Evolutionary conservation across 148 eudicot genomes (phyloP).

Genomic region (Simmondsia chinensis): DNA sequence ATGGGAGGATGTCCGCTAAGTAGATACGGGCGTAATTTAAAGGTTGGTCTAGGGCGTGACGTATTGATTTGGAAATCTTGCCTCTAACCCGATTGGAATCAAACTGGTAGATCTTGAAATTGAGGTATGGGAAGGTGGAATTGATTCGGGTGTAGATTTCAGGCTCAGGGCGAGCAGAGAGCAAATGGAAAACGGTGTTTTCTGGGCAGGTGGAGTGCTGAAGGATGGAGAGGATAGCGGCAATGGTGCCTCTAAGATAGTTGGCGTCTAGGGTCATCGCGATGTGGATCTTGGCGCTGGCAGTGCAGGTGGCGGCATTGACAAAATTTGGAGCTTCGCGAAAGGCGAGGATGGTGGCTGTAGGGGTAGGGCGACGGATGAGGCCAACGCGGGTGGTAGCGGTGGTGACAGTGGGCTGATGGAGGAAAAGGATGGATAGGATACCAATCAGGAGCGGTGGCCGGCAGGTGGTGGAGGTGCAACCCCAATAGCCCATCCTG

Average conservation of each 20-base stretch:
- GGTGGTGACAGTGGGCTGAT: conserved; percentile 11
- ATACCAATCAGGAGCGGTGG: conserved; percentile 25
- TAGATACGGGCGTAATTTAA: conserved; percentile 44
- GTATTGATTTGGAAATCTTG: conserved; percentile 42
- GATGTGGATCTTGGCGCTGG: conserved; percentile 15
- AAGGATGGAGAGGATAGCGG: conserved; percentile 35
- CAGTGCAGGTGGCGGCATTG: conserved; percentile 21
- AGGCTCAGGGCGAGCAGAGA: conserved; percentile 24
- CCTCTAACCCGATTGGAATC: conserved; percentile 33
- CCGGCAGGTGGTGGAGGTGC: no score
- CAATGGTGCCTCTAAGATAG: conserved; percentile 41
- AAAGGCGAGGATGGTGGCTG: conserved; percentile 25
- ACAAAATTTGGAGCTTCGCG: conserved; percentile 39
- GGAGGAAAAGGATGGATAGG: conserved; percentile 30
- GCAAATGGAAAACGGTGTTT: conserved; percentile 38
- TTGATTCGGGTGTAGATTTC: conserved; percentile 18
- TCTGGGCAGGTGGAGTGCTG: conserved; percentile 52
- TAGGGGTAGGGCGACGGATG: conserved; percentile 10
- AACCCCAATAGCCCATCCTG: conserved; percentile 32
- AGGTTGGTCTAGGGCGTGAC: conserved; percentile 50
- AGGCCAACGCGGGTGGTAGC: conserved; percentile 16
- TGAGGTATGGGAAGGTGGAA: conserved; percentile 39
- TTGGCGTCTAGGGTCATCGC: conserved; percentile 44
- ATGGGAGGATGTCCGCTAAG: conserved; percentile 29
- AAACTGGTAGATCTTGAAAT: conserved; percentile 26